Evolutionary conservation across 768 basidiomycete genomes (phyloP), one percentile per base, ranked within the genome.

Genomic region (Wakefieldia striispora): DNA sequence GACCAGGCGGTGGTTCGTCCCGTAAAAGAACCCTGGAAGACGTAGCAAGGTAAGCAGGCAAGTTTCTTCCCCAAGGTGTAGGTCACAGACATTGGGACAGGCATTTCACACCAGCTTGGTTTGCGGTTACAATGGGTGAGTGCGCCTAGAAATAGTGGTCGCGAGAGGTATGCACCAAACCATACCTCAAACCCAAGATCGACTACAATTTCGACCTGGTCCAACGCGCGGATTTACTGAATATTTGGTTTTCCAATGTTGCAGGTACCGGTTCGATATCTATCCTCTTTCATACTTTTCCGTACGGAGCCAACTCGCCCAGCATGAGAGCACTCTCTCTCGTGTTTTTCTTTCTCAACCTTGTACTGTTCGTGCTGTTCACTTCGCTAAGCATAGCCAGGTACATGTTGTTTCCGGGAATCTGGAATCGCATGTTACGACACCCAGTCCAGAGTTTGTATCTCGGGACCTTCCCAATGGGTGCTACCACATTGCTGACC

Each of bases 291-390:
- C 69, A 75, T 34, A 71, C 60, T 10, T 83, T 82, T 58, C 85
- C 83, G 0, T 86, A 84, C 57, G 77, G 72, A 3, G 60, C 58
- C 31, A 63, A 68, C 27, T 72, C 75, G 4, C 50, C 54, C 11
- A 54, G 70, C n/a, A 72, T 81, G 55, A 66, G 68, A 42, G 62
- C 64, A 11, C 56, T 80, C 40, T 70, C 75, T 24, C 68, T 80
- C 27, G 64, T 73, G 5, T 72, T 86, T 58, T 84, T 84, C 68
- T 74, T 83, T 62, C 64, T 86, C 50, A 81, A 84, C 60, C 68
- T 83, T 31, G 53, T 60, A 2, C 70, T 87, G 8, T 86, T 84
- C 64, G 49, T 75, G 19, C 23, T 77, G 20, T 79, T 86, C 64
- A 71, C 66, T 17, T 58, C 54, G 6, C 62, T 80, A 24, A 76